Evolutionary conservation across 805 yeast species (phyloP), one percentile per base, ranked within the genome.

Genomic region (Starmerella vaccinii): DNA sequence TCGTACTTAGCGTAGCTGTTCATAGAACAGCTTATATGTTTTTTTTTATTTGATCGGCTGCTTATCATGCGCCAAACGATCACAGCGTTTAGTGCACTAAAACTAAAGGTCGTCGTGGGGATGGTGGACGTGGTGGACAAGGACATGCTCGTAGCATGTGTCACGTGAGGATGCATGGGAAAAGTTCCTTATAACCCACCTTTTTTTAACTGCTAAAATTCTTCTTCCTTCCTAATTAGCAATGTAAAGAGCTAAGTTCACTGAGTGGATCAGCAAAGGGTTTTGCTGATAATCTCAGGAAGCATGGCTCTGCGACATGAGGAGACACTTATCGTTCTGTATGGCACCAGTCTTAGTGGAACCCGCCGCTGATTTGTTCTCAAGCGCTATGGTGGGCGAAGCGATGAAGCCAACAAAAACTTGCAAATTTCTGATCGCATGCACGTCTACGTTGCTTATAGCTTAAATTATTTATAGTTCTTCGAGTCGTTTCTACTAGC

Each of bases 281-380:
- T 15, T 41, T 26, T 41, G 33, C 7, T 12, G n/a, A 21, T 19
- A 4, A 4, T 5, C 24, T 27, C 45, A 41, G 34, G 16, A 27
- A 13, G 13, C 4, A 9, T 10, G 32, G 23, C 24, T 18, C n/a
- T 41, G 38, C 43, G 57, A 54, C 2, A 50, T 55, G 58, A 55
- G 54, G 58, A 44, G 50, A 46, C 49, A 43, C 50, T 21, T 7
- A 26, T 27, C 51, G 47, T 48, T 52, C 64, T 62, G 65, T 62
- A 47, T 54, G 60, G 66, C 66, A 63, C 66, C 66, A 63, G 66
- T 61, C 66, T 55, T 61, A 63, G 61, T 27, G 51, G 58, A 55
- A 41, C 50, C 30, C 29, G 45, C 51, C 47, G 55, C 57, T 55
- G 53, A 52, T 55, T 58, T 57, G 58, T 58, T 57, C 60, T 56